These are phyloP conservation scores for Arthrocladium fulminans DNA, from an alignment of 2,329 filamentous ascomycete genomes.

Conservation along the genomic window DNA sequence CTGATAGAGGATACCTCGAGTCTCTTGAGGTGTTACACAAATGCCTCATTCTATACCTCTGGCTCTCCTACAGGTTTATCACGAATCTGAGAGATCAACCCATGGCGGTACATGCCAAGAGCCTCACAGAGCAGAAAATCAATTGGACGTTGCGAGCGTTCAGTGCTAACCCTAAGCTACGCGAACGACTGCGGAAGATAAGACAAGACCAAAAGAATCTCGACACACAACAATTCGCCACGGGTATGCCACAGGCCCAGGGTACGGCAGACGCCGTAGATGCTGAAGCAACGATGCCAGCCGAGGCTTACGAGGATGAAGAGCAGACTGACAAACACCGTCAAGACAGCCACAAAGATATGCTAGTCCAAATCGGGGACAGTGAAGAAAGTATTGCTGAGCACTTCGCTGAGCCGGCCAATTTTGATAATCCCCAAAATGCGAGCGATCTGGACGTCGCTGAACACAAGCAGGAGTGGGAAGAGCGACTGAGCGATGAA, in stretches of 20 bases:
- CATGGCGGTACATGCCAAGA: conserved; percentile 71
- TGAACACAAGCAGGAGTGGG: no score
- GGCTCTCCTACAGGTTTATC: conserved; percentile 82
- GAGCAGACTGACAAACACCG: no score
- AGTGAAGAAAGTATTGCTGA: conserved; percentile 5
- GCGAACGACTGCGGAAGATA: conserved; percentile 20
- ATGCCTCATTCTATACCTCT: conserved; percentile 74
- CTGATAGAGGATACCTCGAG: conserved; percentile 50
- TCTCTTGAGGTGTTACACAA: conserved; percentile 72
- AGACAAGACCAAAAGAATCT: conserved; percentile 2
- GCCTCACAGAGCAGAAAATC: conserved; percentile 67
- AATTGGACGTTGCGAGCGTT: conserved; percentile 53
- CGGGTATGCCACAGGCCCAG: neutral
- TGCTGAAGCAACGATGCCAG: neutral
- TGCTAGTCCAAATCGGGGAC: neutral
- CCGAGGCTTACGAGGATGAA: neutral
- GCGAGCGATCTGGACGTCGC: no score
- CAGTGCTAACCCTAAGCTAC: conserved; percentile 36
- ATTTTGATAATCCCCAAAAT: no score
- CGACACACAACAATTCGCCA: neutral
- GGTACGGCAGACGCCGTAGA: neutral
- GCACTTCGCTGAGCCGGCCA: conserved; percentile 9
- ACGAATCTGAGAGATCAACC: conserved; percentile 68
- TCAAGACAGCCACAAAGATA: no score
- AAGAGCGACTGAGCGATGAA: no score